Conservation (phyloP, 441 rosid species). For the Corymbia calophylla region DNA sequence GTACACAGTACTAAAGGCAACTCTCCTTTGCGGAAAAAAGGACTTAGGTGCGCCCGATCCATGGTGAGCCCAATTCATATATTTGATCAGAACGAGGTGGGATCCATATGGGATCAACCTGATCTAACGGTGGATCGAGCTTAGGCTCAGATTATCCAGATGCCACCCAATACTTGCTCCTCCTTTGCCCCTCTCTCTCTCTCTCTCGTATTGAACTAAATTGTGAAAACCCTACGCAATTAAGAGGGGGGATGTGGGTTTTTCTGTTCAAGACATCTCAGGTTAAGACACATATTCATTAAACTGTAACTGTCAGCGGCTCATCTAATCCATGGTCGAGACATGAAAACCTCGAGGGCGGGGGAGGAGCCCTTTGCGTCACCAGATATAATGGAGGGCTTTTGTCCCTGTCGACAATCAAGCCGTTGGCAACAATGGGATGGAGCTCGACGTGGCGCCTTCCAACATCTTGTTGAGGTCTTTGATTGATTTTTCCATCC, state of each 20-base stretch:
- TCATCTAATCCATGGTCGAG: not conserved
- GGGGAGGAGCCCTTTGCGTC: too few relatives aligned
- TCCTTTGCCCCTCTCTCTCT: not conserved
- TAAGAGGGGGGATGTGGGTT: not conserved
- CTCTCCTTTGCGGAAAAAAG: slow-evolving; percentile 34
- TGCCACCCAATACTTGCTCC: not conserved
- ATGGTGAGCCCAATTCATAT: slow-evolving; percentile 59
- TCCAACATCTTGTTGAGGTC: not conserved
- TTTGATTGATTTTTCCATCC: not conserved
- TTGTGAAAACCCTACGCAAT: not conserved
- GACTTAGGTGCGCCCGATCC: slow-evolving; percentile 22
- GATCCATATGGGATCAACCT: not conserved
- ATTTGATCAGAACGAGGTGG: slow-evolving; percentile 11
- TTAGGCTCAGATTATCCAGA: not conserved
- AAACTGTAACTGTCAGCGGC: not conserved
- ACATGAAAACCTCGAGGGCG: not conserved
- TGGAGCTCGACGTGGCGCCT: not conserved
- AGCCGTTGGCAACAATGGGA: not conserved
- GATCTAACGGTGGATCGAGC: not conserved
- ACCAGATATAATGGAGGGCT: not conserved
- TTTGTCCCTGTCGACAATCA: not conserved
- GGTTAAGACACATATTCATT: not conserved
- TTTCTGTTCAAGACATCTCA: not conserved
- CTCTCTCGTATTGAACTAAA: not conserved
- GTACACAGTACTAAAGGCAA: slow-evolving; percentile 64